A percentile compares a stretch with the other conserved stretches of the same genome.
These are phyloP conservation scores for Colletotrichum incanum DNA, from an alignment of 2,329 filamentous ascomycete genomes.

Conservation along the genomic window DNA sequence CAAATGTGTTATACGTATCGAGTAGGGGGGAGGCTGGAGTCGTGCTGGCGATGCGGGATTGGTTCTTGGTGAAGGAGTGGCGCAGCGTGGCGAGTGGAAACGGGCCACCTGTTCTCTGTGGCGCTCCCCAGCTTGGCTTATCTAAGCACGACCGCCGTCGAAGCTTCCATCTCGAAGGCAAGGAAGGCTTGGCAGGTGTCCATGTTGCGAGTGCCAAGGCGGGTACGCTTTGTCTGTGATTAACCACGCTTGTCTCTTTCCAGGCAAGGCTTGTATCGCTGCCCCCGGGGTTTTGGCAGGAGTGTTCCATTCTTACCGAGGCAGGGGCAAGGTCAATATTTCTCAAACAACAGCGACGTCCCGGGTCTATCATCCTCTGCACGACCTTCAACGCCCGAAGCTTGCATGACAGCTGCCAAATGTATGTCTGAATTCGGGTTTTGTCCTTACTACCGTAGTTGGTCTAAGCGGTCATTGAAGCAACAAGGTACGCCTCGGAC, in stretches of 20 bases:
- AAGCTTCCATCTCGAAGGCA: constrained; percentile 5
- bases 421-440: too few relatives aligned
- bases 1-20: background rate
- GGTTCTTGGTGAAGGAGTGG: constrained; percentile 21
- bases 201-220: constrained; percentile 26
- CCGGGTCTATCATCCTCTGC: background rate
- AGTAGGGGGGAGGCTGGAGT: constrained; percentile 3
- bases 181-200: constrained; percentile 12
- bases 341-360: constrained; percentile 10
- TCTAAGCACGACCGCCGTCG: background rate
- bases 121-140: constrained; percentile 14
- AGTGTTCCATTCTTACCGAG: background rate
- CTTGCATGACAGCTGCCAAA: background rate
- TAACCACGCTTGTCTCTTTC: constrained; percentile 15
- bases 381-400: background rate
- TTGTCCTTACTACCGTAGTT: background rate
- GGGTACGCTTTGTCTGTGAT: constrained; percentile 9
- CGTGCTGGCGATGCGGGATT: constrained; percentile 11
- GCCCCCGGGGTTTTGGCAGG: background rate
- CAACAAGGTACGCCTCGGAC: background rate
- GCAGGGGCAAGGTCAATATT: background rate
- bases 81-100: constrained; percentile 25
- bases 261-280: background rate
- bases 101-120: constrained; percentile 27
- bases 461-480: background rate